Evolutionary conservation across 169 alveolate genomes (phyloP).

Genomic region (Eimeria acervulina): DNA sequence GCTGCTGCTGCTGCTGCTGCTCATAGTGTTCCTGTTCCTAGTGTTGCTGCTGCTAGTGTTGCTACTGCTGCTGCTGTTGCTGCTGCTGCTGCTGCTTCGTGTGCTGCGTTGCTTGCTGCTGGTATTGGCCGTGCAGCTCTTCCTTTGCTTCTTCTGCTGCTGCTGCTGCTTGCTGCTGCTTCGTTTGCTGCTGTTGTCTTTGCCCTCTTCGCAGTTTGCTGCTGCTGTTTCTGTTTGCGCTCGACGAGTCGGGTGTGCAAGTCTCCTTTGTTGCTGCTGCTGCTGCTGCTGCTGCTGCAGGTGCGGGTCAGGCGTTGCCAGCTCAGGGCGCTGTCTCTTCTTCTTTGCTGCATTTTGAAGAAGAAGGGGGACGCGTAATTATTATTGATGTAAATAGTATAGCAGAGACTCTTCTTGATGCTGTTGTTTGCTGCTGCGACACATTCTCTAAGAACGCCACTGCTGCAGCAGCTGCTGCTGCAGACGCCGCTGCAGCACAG

Average conservation of each 20-base stretch:
- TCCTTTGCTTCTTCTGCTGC: neutral
- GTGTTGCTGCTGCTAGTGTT: no score
- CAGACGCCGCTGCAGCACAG: neutral
- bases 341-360: neutral
- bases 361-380: constrained; percentile 13
- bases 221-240: neutral
- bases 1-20: neutral
- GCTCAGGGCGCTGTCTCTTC: constrained; percentile 34
- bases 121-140: no score
- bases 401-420: constrained; percentile 35
- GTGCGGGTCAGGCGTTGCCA: neutral
- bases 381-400: neutral
- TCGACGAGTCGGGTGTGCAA: neutral
- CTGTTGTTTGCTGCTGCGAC: constrained; percentile 22
- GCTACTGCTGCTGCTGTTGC: neutral
- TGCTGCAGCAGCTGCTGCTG: constrained; percentile 18
- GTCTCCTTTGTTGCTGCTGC: neutral
- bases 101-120: neutral
- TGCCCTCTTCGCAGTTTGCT: no score
- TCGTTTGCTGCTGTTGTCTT: neutral
- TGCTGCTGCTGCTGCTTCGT: neutral
- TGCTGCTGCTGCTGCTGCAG: constrained; percentile 15
- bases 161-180: neutral
- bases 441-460: neutral
- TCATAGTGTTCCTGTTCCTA: neutral